Base-by-base conservation (phyloP, 495 filamentous ascomycete genomes). In the Corynascus novoguineensis region DNA sequence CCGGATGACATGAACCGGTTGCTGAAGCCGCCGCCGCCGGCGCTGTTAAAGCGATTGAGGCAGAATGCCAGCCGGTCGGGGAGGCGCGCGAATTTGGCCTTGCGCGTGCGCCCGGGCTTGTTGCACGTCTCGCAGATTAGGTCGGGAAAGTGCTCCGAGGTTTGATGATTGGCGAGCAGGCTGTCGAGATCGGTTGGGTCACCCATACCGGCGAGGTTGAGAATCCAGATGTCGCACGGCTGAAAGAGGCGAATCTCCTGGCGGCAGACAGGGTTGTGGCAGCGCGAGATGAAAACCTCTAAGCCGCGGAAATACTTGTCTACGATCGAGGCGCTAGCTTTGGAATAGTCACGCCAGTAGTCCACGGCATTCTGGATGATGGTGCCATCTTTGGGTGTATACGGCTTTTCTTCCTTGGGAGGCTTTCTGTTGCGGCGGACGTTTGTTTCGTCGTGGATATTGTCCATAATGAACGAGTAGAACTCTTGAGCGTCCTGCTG, bases 401-500 rank as follows among this genome's bases (percentile, higher is more conserved):
- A 64, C 4, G 55, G 41, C 59, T 63, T 55, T 6, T 64, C 57
- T 19, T 50, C 56, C 25, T 55, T 50, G 24, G 57, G 29, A 8
- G 45, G 51, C 40, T 57, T 46, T 41, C 51, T 44, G 56, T 74
- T 58, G 27, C 65, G 67, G 46, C 45, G 49, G 17, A 65, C 52
- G 41, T 73, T 67, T 4, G 76, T 78, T 50, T 79, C 76, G 45
- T 66, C 65, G 50, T 70, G 62, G 11, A 79, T 64, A 37, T 71
- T 66, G 14, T 63, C 60, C 54, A 72, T 66, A 32, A 79, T 35
- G 57, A 78, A 78, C 10, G 46, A 59, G 35, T 67, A 68, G 47
- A 75, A 68, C 42, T 79, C 76, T 21, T 73, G 65, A 7, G 68
- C 64, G 44, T 79, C 76, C 37, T 79, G 76, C 57, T 79, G 76